Percentiles rank a stretch among this genome's conserved stretches.
Evolutionary conservation across 1,284 basidiomycete genomes (phyloP).

Genomic region (Trametes sp.): DNA sequence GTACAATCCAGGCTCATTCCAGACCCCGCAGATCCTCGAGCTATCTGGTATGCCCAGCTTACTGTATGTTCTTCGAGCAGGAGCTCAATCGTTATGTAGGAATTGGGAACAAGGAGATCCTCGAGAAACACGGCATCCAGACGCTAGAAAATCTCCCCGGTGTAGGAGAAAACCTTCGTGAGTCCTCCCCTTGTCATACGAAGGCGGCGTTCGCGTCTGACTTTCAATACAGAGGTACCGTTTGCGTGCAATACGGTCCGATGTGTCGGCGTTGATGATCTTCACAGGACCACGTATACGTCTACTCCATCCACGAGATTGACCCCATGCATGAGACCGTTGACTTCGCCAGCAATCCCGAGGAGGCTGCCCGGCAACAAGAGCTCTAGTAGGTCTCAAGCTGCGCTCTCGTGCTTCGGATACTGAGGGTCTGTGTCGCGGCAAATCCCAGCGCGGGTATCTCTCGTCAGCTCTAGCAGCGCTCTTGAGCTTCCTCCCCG

Average conservation of each 20-base stretch:
- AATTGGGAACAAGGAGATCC: constrained; percentile 43
- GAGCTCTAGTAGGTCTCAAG: constrained; percentile 15
- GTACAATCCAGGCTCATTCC: constrained; percentile 31
- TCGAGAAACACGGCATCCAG: constrained; percentile 41
- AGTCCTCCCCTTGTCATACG: constrained; percentile 24
- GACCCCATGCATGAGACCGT: constrained; percentile 13
- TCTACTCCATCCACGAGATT: constrained; percentile 13
- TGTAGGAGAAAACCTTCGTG: constrained; percentile 45
- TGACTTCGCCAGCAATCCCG: constrained; percentile 10
- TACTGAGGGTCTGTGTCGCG: not conserved
- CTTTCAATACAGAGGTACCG: constrained; percentile 38
- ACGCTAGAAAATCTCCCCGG: constrained; percentile 46
- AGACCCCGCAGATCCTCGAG: constrained; percentile 48
- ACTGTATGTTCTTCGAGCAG: not conserved
- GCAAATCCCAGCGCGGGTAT: constrained; percentile 9
- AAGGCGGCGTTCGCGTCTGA: constrained; percentile 37
- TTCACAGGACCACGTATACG: constrained; percentile 15
- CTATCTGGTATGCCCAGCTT: constrained; percentile 44
- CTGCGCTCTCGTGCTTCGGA: not conserved
- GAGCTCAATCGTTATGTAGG: constrained; percentile 47
- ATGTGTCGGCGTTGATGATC: not conserved
- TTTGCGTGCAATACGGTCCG: not conserved
- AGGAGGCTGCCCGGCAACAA: constrained; percentile 5
- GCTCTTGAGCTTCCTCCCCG: constrained; percentile 3
- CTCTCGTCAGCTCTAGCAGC: constrained; percentile 6